Conservation (phyloP, 176 grass and related monocot genomes). For the Eleusine indica region DNA sequence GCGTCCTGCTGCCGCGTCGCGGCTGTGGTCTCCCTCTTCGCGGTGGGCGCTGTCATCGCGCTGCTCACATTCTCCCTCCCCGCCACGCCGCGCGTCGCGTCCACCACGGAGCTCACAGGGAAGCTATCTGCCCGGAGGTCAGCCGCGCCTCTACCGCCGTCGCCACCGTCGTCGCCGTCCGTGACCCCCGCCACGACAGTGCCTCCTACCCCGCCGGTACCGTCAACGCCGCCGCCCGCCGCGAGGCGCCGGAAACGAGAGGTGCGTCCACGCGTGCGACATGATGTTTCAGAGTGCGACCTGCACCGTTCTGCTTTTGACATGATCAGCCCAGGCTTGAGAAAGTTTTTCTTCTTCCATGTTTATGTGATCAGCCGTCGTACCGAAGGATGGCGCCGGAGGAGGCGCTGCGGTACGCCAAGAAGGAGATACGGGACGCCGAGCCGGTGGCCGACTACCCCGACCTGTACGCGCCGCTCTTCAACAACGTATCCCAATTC, state of each 20-base stretch:
- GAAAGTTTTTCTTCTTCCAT: neutral
- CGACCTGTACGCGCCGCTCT: slow-evolving; percentile 71
- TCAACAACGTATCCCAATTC: slow-evolving; percentile 84
- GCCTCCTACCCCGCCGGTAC: neutral
- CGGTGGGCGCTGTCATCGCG: slow-evolving; percentile 44
- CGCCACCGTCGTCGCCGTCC: neutral
- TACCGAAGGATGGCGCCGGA: slow-evolving; percentile 81
- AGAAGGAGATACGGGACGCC: slow-evolving; percentile 63
- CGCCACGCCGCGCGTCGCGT: neutral
- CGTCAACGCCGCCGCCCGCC: neutral
- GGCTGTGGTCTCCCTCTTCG: slow-evolving; percentile 37
- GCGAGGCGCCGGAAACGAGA: slow-evolving; percentile 44
- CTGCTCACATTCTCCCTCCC: slow-evolving; percentile 49
- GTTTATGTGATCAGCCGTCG: slow-evolving; percentile 46
- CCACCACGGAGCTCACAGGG: slow-evolving; percentile 13
- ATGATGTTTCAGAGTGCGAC: neutral
- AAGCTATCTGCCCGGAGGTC: neutral
- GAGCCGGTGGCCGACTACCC: slow-evolving; percentile 51
- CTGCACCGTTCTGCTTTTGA: neutral
- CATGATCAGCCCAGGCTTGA: neutral
- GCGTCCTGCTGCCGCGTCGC: slow-evolving; percentile 27
- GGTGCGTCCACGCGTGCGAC: slow-evolving; percentile 1
- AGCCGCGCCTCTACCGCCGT: neutral
- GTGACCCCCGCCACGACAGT: neutral
- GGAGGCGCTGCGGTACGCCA: slow-evolving; percentile 68